Evolutionary conservation across 2,329 filamentous ascomycete genomes (phyloP).

Genomic region (Epichloe uncinata): DNA sequence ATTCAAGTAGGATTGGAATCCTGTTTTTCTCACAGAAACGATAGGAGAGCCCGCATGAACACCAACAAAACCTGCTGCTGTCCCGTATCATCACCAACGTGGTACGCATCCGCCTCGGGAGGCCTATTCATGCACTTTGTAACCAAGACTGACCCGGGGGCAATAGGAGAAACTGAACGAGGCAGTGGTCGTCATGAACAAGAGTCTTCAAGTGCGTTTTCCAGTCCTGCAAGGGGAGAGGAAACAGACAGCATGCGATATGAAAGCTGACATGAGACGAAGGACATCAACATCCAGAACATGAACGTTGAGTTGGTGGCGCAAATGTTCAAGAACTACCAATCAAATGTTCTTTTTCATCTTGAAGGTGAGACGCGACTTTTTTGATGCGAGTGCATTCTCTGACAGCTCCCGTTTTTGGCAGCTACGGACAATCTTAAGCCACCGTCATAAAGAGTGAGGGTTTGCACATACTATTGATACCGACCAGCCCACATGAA

Average conservation of each 20-base stretch:
- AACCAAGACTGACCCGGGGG: neutral
- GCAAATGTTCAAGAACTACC: slow-evolving; percentile 99
- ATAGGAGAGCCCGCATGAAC: slow-evolving; percentile 90
- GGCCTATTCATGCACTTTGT: neutral
- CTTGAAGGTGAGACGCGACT: slow-evolving; percentile 59
- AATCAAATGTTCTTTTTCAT: slow-evolving; percentile 94
- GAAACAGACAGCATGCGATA: neutral
- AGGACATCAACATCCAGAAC: slow-evolving; percentile 98
- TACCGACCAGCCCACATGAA: too few species aligned
- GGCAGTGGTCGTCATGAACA: slow-evolving; percentile 84
- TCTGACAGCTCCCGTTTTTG: neutral
- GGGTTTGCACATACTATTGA: neutral
- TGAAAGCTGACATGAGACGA: neutral
- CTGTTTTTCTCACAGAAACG: neutral
- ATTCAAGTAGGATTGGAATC: too few species aligned
- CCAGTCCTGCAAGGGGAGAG: neutral
- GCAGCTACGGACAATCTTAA: slow-evolving; percentile 73
- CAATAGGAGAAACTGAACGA: slow-evolving; percentile 91
- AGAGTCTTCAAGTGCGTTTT: slow-evolving; percentile 58
- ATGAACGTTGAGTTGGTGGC: slow-evolving; percentile 98
- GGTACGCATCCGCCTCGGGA: slow-evolving; percentile 40
- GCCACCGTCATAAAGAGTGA: slow-evolving; percentile 48
- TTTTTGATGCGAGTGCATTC: neutral
- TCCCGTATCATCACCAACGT: slow-evolving; percentile 96
- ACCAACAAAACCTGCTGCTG: slow-evolving; percentile 87